Conservation (phyloP, 1,139 yeast genomes). For the Candida labiduridarum region DNA sequence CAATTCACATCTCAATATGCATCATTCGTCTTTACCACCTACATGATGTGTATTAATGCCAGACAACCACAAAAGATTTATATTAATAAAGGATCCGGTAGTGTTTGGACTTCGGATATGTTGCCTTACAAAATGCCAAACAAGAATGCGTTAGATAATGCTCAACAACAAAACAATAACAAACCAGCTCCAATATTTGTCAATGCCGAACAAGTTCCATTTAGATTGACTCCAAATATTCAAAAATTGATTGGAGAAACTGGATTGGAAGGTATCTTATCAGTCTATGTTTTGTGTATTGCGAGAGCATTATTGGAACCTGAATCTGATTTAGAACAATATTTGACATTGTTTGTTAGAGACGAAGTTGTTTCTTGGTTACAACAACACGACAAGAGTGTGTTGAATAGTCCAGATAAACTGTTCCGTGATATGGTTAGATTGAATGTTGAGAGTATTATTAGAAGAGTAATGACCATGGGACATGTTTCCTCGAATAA, state of each 20-base stretch:
- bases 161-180: constrained; percentile 33
- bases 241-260: constrained; percentile 94
- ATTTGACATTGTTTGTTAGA: constrained; percentile 86
- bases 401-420: constrained; percentile 55
- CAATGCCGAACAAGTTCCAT: constrained; percentile 94
- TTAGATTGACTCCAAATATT: constrained; percentile 93
- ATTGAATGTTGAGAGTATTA: constrained; percentile 83
- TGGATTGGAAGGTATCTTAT: constrained; percentile 86
- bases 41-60: constrained; percentile 91
- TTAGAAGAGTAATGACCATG: constrained; percentile 66
- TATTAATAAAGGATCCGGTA: constrained; percentile 80
- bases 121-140: constrained; percentile 80
- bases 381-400: constrained; percentile 73
- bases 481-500: constrained; percentile 79
- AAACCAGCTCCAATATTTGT: constrained; percentile 85
- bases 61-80: constrained; percentile 94
- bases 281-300: constrained; percentile 82
- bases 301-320: constrained; percentile 91
- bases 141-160: constrained; percentile 59
- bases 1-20: constrained; percentile 96
- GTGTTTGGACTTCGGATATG: constrained; percentile 95
- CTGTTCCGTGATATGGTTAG: constrained; percentile 87
- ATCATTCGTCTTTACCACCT: constrained; percentile 89
- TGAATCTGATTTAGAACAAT: constrained; percentile 85
- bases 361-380: constrained; percentile 96